phyloP scores from a whole-genome alignment of 2,329 filamentous ascomycete species.

The Dactylellina cionopaga region DNA sequence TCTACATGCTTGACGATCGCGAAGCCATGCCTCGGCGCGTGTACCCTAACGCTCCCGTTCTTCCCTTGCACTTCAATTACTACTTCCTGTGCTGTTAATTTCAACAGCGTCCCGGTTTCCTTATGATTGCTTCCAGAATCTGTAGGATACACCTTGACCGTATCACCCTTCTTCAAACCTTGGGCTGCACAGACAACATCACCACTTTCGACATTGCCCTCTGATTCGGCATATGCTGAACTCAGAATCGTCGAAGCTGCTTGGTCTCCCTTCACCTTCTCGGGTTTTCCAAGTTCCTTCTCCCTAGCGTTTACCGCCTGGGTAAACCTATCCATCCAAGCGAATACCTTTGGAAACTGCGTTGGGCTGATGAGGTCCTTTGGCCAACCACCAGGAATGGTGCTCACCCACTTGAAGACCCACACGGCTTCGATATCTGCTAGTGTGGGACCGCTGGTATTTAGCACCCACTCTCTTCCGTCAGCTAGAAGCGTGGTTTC shows the following conservation, averaged over 20 bases:
- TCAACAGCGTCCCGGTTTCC: slow-evolving; percentile 69
- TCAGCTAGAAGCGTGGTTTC: slow-evolving; percentile 73
- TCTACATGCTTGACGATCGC: not conserved
- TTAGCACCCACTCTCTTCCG: slow-evolving; percentile 73
- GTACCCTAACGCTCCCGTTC: slow-evolving; percentile 20
- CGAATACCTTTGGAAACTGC: slow-evolving; percentile 70
- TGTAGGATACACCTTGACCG: slow-evolving; percentile 70
- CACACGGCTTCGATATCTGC: slow-evolving; percentile 77
- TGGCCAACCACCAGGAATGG: slow-evolving; percentile 68
- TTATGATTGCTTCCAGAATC: slow-evolving; percentile 71
- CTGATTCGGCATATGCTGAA: slow-evolving; percentile 59
- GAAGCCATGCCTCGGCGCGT: slow-evolving; percentile 27
- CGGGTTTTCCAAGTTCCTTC: slow-evolving; percentile 61
- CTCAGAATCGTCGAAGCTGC: slow-evolving; percentile 65
- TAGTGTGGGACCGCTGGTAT: slow-evolving; percentile 66
- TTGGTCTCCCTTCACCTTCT: slow-evolving; percentile 66
- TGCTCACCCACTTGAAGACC: slow-evolving; percentile 73
- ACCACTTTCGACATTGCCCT: slow-evolving; percentile 63
- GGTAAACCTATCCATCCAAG: slow-evolving; percentile 73
- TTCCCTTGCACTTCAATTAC: slow-evolving; percentile 66
- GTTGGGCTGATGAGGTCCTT: slow-evolving; percentile 65
- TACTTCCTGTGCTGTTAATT: slow-evolving; percentile 67
- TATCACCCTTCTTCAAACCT: slow-evolving; percentile 66
- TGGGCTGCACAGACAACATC: slow-evolving; percentile 67
- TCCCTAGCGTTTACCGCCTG: slow-evolving; percentile 62